phyloP scores from a whole-genome alignment of 2,329 filamentous ascomycete genomes.

The Metarhizium sp. region DNA sequence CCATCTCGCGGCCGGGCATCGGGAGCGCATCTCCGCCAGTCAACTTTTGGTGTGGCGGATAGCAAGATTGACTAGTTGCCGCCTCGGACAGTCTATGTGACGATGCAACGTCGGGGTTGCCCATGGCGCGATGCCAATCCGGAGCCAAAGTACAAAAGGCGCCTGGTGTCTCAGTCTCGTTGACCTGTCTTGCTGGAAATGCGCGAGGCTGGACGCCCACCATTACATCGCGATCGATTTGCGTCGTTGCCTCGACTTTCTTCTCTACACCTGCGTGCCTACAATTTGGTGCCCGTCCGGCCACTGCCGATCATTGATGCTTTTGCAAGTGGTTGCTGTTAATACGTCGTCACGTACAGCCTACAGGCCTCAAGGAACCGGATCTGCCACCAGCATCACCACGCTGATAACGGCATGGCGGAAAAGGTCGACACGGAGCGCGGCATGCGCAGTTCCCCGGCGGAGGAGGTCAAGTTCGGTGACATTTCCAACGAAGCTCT shows the following conservation, averaged over 20 bases:
- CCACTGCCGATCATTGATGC: too few species aligned
- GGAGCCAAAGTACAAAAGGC: background rate
- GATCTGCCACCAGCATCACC: background rate
- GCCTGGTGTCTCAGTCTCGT: background rate
- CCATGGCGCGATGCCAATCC: background rate
- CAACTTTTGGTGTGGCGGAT: background rate
- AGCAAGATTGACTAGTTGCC: background rate
- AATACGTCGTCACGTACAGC: background rate
- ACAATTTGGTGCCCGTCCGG: too few species aligned
- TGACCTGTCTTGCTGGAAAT: background rate
- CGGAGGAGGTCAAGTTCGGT: background rate
- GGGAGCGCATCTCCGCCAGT: background rate
- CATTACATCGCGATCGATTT: too few species aligned
- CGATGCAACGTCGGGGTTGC: background rate
- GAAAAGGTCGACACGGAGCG: background rate
- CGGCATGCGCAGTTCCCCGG: background rate
- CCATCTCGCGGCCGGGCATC: background rate
- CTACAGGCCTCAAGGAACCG: background rate
- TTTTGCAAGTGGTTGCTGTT: background rate
- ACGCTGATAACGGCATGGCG: background rate
- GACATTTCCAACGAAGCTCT: constrained; percentile 6
- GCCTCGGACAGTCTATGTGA: background rate
- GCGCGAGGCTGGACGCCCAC: background rate
- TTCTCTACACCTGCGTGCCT: too few species aligned
- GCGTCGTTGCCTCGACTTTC: too few species aligned